phyloP scores from a whole-genome alignment of 805 yeast genomes.

The Candida piceae region DNA sequence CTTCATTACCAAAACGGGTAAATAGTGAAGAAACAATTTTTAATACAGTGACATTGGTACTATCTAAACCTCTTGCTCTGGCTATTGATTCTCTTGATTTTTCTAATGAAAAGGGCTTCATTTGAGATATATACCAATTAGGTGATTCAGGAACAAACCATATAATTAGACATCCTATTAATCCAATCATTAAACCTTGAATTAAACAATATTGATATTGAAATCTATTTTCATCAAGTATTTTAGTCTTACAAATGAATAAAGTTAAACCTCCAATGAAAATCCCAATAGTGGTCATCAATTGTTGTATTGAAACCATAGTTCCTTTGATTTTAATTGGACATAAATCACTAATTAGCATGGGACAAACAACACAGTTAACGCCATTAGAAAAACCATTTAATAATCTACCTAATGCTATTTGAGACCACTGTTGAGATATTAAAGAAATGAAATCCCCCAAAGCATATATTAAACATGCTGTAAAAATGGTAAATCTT shows the following conservation, averaged over 20 bases:
- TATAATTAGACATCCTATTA: conserved; percentile 13
- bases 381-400: conserved; percentile 31
- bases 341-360: conserved; percentile 33
- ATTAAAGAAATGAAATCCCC: conserved; percentile 19
- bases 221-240: conserved; percentile 3
- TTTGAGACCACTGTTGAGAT: conserved; percentile 19
- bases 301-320: conserved; percentile 29
- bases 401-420: conserved; percentile 25
- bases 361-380: conserved; percentile 30
- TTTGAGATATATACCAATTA: conserved; percentile 20
- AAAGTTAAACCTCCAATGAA: conserved; percentile 26
- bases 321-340: conserved; percentile 28
- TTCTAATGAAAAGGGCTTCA: conserved; percentile 4
- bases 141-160: conserved; percentile 33
- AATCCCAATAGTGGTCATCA: conserved; percentile 32
- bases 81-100: conserved; percentile 7
- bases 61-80: conserved; percentile 13
- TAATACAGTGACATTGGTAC: conserved; percentile 18
- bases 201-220: conserved; percentile 24
- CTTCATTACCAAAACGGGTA: conserved; percentile 1
- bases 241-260: conserved; percentile 10
- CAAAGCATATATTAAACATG: conserved; percentile 16
- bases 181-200: conserved; percentile 15
- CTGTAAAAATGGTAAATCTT: conserved; percentile 17
- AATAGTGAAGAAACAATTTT: conserved; percentile 18